phyloP scores from a whole-genome alignment of 176 grass and related monocot species.

The Cenchrus fungigraminus region DNA sequence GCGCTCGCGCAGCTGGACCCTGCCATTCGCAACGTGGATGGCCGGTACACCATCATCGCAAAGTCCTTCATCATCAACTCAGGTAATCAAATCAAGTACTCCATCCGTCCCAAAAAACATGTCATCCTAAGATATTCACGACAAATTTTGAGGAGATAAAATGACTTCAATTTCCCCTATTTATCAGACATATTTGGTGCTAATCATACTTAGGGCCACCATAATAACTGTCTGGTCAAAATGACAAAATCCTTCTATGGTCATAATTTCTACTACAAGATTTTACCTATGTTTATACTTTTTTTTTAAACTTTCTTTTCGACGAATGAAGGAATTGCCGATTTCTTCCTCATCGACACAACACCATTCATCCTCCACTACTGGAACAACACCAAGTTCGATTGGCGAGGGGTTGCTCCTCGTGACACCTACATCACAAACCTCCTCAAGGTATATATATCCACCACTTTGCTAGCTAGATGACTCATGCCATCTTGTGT shows the following conservation, averaged over 20 bases:
- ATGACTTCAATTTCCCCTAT: too few species aligned
- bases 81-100: conserved; percentile 21
- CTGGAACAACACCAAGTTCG: conserved; percentile 77
- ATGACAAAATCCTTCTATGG: neutral
- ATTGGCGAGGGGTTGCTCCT: conserved; percentile 83
- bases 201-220: neutral
- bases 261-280: neutral
- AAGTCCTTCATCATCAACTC: conserved; percentile 57
- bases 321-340: conserved; percentile 32
- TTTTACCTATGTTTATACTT: neutral
- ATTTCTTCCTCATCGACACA: conserved; percentile 92
- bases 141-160: too few species aligned
- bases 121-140: too few species aligned
- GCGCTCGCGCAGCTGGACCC: conserved; percentile 45
- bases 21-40: conserved; percentile 35
- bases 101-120: too few species aligned
- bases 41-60: conserved; percentile 35
- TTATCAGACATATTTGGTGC: too few species aligned
- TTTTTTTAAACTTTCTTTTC: too few species aligned
- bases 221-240: neutral
- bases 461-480: too few species aligned
- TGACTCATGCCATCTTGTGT: too few species aligned
- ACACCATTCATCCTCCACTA: conserved; percentile 69
- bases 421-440: conserved; percentile 64
- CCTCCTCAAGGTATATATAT: conserved; percentile 49